Evolutionary conservation across 768 basidiomycete species (phyloP).

Genomic region (Boletus eberwhitei): DNA sequence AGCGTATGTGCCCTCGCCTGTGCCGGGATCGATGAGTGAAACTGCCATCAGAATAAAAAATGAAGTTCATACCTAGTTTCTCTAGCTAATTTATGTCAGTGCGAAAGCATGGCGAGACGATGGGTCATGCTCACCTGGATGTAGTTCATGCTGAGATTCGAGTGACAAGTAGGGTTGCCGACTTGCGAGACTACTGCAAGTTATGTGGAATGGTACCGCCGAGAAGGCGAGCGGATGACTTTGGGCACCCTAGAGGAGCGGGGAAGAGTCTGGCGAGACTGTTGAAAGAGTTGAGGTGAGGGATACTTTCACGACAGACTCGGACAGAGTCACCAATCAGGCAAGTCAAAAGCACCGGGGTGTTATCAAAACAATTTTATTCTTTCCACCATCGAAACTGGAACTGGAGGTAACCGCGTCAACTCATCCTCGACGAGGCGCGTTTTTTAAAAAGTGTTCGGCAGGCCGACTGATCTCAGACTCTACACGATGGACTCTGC

Average conservation of each 20-base stretch:
- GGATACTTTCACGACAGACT: background rate
- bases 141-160: conserved; percentile 45
- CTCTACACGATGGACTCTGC: conserved; percentile 39
- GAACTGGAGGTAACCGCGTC: background rate
- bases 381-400: background rate
- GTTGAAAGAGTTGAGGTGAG: background rate
- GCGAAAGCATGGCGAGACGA: background rate
- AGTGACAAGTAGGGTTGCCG: background rate
- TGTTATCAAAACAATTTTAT: background rate
- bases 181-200: conserved; percentile 4
- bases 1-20: conserved; percentile 91
- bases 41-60: background rate
- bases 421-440: background rate
- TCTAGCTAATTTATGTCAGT: conserved; percentile 58
- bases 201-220: conserved; percentile 2
- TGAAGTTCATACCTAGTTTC: conserved; percentile 60
- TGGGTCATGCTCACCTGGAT: conserved; percentile 43
- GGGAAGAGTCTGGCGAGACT: background rate
- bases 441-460: background rate
- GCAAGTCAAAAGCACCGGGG: conserved; percentile 6
- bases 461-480: background rate
- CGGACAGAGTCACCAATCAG: conserved; percentile 17
- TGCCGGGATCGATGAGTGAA: conserved; percentile 3
- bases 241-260: background rate
- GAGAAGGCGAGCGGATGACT: background rate